Percentiles rank a stretch among this genome's conserved stretches.
Conservation (phyloP, 2,329 filamentous ascomycete genomes). For the Amylocarpus encephaloides region DNA sequence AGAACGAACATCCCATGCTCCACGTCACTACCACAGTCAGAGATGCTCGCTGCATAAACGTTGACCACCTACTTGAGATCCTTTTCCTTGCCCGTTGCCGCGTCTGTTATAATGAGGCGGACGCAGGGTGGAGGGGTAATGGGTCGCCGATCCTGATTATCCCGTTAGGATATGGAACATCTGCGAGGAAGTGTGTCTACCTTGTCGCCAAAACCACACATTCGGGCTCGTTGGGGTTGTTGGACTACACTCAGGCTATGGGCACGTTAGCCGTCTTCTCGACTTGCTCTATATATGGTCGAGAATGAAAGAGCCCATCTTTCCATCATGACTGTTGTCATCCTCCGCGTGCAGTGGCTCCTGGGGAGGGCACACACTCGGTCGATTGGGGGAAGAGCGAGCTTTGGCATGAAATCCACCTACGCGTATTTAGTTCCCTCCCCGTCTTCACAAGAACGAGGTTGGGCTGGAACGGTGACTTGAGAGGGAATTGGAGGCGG, state of each 20-base stretch:
- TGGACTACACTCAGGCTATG: slow-evolving; percentile 74
- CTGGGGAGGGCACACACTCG: too few relatives aligned
- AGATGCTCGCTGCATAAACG: neutral
- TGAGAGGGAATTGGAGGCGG: slow-evolving; percentile 13
- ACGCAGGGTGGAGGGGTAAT: slow-evolving; percentile 96
- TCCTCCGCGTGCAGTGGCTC: too few relatives aligned
- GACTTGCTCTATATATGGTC: neutral
- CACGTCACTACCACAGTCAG: slow-evolving; percentile 48
- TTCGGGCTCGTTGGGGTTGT: slow-evolving; percentile 85
- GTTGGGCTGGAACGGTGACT: slow-evolving; percentile 16
- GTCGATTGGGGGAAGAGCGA: too few relatives aligned
- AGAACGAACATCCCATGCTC: slow-evolving; percentile 63
- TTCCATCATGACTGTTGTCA: neutral
- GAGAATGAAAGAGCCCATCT: neutral
- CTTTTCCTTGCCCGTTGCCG: slow-evolving; percentile 68
- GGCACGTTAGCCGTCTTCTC: slow-evolving; percentile 10
- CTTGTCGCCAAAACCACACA: slow-evolving; percentile 99
- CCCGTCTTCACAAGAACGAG: slow-evolving; percentile 12
- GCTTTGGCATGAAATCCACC: slow-evolving; percentile 4
- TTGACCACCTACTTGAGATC: slow-evolving; percentile 65
- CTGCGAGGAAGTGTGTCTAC: slow-evolving; percentile 37
- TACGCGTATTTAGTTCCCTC: slow-evolving; percentile 28
- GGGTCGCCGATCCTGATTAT: slow-evolving; percentile 72
- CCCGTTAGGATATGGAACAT: neutral
- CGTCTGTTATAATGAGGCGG: slow-evolving; percentile 71